A percentile compares a stretch with the other conserved stretches of the same genome.
Evolutionary conservation across 108 stramenopile species (phyloP).

Genomic region (Skeletonema grethae): DNA sequence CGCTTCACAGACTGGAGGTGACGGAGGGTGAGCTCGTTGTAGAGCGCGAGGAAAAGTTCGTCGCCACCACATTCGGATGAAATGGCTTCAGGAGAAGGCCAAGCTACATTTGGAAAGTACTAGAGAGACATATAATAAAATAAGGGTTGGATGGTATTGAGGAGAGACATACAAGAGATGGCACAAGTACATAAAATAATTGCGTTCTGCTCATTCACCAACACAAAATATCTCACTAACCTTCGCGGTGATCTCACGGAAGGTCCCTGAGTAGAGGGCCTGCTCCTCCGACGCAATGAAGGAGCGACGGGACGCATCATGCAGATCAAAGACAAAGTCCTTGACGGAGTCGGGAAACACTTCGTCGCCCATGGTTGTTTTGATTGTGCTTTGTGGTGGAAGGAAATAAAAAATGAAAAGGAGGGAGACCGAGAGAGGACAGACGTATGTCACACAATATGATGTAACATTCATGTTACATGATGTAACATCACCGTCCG

Average conservation of each 20-base stretch:
- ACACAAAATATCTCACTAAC: constrained; percentile 25
- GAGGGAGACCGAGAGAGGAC: too few relatives aligned
- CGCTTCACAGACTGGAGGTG: constrained; percentile 84
- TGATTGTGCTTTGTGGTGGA: too few relatives aligned
- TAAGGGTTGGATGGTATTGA: background rate
- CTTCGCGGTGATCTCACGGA: constrained; percentile 74
- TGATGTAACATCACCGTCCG: too few relatives aligned
- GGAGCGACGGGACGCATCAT: constrained; percentile 80
- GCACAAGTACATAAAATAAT: constrained; percentile 2
- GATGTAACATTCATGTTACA: too few relatives aligned
- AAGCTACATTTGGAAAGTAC: constrained; percentile 83
- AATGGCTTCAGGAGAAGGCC: constrained; percentile 85
- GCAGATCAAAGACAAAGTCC: constrained; percentile 94
- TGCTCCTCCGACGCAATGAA: constrained; percentile 78
- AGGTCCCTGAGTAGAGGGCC: constrained; percentile 57
- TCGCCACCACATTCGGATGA: constrained; percentile 85
- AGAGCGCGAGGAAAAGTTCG: constrained; percentile 82
- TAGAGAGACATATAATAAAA: constrained; percentile 19
- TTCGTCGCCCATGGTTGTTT: constrained; percentile 35
- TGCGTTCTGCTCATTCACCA: background rate
- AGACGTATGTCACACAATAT: too few relatives aligned
- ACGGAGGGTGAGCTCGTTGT: constrained; percentile 84
- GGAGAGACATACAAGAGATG: background rate
- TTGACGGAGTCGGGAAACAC: constrained; percentile 72
- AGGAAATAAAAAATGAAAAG: too few relatives aligned